phyloP scores from a whole-genome alignment of 805 yeast species.

The Zygosaccharomyces kombuchaensis region DNA sequence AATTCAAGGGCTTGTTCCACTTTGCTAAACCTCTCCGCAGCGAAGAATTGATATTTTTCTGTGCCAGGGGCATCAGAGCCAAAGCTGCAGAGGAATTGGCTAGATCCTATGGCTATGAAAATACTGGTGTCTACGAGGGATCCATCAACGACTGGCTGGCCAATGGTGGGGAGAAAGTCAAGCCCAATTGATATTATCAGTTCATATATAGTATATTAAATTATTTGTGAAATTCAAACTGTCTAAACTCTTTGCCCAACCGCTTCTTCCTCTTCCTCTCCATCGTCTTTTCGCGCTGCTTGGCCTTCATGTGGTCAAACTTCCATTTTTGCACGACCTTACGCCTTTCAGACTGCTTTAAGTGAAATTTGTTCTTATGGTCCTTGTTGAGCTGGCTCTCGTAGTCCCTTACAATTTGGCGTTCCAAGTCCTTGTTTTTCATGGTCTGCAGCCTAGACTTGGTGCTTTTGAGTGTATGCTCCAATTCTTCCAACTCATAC shows the following conservation, averaged over 20 bases:
- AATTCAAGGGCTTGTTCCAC: conserved; percentile 76
- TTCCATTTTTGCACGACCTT: conserved; percentile 73
- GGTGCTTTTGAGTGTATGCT: conserved; percentile 55
- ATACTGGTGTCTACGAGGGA: conserved; percentile 83
- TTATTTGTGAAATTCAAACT: conserved; percentile 39
- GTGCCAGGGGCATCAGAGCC: conserved; percentile 89
- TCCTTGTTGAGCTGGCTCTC: conserved; percentile 51
- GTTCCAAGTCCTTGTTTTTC: conserved; percentile 70
- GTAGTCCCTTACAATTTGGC: conserved; percentile 56
- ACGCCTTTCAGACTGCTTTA: conserved; percentile 67
- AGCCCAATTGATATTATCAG: conserved; percentile 8
- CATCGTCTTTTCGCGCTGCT: conserved; percentile 74
- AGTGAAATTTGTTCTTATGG: conserved; percentile 49
- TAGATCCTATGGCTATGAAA: conserved; percentile 77
- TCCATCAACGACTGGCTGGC: conserved; percentile 80
- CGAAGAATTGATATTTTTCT: conserved; percentile 79
- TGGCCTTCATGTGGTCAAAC: conserved; percentile 66
- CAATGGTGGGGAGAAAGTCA: conserved; percentile 24
- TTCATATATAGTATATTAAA: conserved; percentile 1
- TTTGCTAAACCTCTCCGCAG: conserved; percentile 70
- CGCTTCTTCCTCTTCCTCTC: conserved; percentile 84
- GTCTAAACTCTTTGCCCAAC: conserved; percentile 72
- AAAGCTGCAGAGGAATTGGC: conserved; percentile 90
- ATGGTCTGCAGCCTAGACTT: conserved; percentile 63
- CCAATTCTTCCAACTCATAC: conserved; percentile 48